phyloP scores from a whole-genome alignment of 2,329 filamentous ascomycete genomes.

The Diaporthe vexans region DNA sequence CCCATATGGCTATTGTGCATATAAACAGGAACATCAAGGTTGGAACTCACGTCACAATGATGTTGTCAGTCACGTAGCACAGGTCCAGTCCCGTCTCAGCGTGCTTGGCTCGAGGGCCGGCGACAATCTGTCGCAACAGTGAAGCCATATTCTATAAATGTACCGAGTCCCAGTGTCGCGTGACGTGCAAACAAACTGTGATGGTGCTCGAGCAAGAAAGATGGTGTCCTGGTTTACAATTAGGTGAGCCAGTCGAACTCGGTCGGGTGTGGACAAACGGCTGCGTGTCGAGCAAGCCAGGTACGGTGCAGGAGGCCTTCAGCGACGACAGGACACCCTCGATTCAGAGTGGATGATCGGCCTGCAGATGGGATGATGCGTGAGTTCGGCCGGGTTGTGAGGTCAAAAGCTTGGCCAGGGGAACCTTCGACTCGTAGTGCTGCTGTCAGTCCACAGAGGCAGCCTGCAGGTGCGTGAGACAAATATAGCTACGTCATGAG shows the following conservation, averaged over 20 bases:
- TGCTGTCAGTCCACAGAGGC: background rate
- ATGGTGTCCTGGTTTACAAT: background rate
- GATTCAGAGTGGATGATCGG: background rate
- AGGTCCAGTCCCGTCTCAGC: conserved; percentile 91
- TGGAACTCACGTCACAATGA: conserved; percentile 69
- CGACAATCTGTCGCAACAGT: conserved; percentile 90
- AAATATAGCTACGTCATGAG: conserved; percentile 20
- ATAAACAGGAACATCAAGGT: background rate
- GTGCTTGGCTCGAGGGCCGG: conserved; percentile 86
- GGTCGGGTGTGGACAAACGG: background rate
- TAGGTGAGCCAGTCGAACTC: too few species aligned
- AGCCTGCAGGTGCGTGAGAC: conserved; percentile 6
- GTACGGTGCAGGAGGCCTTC: too few species aligned
- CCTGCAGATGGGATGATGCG: background rate
- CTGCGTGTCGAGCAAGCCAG: background rate
- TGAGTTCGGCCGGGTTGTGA: background rate
- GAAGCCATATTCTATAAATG: conserved; percentile 69
- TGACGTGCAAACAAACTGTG: too few species aligned
- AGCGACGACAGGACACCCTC: background rate
- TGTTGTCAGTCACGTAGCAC: conserved; percentile 93
- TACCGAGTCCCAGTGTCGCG: background rate
- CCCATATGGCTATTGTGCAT: too few species aligned
- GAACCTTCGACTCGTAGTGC: background rate
- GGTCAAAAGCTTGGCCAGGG: background rate
- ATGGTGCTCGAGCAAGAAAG: background rate